A percentile compares a stretch with the other conserved stretches of the same genome.
phyloP scores from a whole-genome alignment of 345 rosid species.

The Citrus trifoliata region DNA sequence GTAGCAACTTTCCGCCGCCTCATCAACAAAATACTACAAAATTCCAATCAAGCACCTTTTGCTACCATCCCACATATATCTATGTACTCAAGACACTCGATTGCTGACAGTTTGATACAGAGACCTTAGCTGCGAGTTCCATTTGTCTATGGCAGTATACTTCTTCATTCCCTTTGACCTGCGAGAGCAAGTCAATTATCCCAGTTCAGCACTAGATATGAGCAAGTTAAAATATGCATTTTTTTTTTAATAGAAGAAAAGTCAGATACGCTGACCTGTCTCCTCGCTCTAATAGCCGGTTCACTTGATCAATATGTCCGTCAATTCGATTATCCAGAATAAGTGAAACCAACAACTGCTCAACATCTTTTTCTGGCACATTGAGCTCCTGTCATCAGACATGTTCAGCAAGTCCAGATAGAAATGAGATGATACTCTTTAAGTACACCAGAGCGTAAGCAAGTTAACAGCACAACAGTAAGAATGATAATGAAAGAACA shows the following conservation, averaged over 20 bases:
- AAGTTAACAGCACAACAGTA: not conserved
- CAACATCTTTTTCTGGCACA: constrained; percentile 93
- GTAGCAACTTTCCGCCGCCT: not conserved
- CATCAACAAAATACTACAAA: not conserved
- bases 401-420: not conserved
- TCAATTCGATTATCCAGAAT: constrained; percentile 90
- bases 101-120: constrained; percentile 65
- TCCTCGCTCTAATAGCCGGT: constrained; percentile 82
- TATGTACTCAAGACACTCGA: constrained; percentile 51
- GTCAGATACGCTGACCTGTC: constrained; percentile 46
- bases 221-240: not conserved
- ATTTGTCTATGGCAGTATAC: constrained; percentile 83
- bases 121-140: constrained; percentile 89
- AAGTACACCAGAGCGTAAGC: not conserved
- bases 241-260: not conserved
- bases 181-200: constrained; percentile 9
- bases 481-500: not conserved
- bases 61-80: not conserved
- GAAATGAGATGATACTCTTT: not conserved
- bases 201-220: constrained; percentile 1
- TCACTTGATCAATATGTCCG: constrained; percentile 98
- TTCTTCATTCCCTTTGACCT: constrained; percentile 95
- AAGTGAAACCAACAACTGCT: constrained; percentile 81
- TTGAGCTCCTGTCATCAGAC: constrained; percentile 65
- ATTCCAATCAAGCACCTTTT: not conserved